These are phyloP conservation scores for Russula olivacea DNA, from an alignment of 768 basidiomycete species.

Conservation along the genomic window DNA sequence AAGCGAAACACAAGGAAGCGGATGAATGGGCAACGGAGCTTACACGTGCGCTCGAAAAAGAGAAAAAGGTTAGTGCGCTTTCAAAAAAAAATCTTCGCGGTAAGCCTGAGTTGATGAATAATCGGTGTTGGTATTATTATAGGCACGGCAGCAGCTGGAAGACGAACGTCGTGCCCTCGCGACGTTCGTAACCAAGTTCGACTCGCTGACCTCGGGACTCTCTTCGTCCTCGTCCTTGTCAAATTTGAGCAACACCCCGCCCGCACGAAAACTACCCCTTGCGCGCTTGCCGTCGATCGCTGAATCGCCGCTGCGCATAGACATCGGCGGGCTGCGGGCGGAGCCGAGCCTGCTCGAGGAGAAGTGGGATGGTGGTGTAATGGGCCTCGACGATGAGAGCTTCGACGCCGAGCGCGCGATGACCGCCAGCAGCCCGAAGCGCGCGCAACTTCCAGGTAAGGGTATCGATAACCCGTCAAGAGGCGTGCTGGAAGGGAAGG, in stretches of 20 bases:
- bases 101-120: background rate
- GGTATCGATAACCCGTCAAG: conserved; percentile 33
- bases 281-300: conserved; percentile 30
- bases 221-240: conserved; percentile 13
- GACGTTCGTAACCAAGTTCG: conserved; percentile 78
- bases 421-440: conserved; percentile 25
- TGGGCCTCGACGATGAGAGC: conserved; percentile 30
- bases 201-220: conserved; percentile 53
- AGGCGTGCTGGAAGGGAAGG: conserved; percentile 45
- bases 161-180: conserved; percentile 73
- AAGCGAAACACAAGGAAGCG: conserved; percentile 56
- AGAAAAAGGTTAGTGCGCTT: conserved; percentile 50
- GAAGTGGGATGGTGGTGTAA: conserved; percentile 29
- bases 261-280: conserved; percentile 30
- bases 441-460: conserved; percentile 30
- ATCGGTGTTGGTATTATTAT: background rate
- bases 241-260: conserved; percentile 6
- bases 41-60: conserved; percentile 70
- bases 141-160: conserved; percentile 61
- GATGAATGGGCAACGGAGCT: conserved; percentile 71
- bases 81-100: background rate
- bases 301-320: conserved; percentile 50
- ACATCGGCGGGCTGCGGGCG: conserved; percentile 28
- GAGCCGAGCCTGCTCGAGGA: conserved; percentile 36
- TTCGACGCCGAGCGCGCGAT: conserved; percentile 30